These are phyloP conservation scores for Rhododendron vialii DNA, from an alignment of 148 eudicot species.

Conservation along the genomic window DNA sequence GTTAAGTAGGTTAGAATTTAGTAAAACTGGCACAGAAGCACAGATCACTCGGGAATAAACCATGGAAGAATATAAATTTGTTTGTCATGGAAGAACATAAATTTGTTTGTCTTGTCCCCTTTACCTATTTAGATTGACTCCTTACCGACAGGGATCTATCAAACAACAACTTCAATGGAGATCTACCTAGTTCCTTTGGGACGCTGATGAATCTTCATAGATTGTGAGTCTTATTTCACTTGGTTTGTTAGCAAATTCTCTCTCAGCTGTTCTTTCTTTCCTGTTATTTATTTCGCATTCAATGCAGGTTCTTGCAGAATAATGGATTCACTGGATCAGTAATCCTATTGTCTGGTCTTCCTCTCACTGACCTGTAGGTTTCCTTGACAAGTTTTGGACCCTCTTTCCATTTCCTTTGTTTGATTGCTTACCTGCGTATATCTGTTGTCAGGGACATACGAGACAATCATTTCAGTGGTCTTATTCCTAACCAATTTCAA, in stretches of 20 bases:
- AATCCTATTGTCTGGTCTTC: conserved; percentile 61
- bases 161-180: conserved; percentile 74
- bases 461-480: conserved; percentile 87
- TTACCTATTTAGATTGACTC: neutral
- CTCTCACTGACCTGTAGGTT: conserved; percentile 67
- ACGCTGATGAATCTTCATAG: conserved; percentile 53
- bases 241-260: neutral
- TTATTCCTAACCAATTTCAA: conserved; percentile 74
- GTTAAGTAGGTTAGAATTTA: neutral
- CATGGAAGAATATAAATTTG: neutral
- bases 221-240: conserved; percentile 49
- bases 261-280: neutral
- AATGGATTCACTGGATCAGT: conserved; percentile 88
- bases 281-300: neutral
- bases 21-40: neutral
- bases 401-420: conserved; percentile 4
- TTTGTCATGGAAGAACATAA: neutral
- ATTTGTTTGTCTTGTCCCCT: neutral
- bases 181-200: conserved; percentile 73
- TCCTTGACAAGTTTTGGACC: conserved; percentile 6
- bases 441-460: conserved; percentile 67
- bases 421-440: neutral
- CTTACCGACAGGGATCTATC: conserved; percentile 74
- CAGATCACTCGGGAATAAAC: neutral
- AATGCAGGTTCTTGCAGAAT: conserved; percentile 65